phyloP scores from a whole-genome alignment of 495 filamentous ascomycete species.

The Penicillium lagena region DNA sequence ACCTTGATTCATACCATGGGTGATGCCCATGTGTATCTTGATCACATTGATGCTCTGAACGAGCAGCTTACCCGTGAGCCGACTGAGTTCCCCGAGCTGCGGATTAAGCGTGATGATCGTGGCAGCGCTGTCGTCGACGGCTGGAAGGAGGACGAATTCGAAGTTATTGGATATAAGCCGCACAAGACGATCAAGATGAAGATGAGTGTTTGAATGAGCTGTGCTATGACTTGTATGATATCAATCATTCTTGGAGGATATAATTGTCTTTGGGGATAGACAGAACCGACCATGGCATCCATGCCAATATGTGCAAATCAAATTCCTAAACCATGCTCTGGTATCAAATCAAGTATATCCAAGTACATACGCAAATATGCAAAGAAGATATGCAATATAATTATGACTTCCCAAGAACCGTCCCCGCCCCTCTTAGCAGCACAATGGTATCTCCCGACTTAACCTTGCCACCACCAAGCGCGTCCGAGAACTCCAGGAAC shows the following conservation, averaged over 20 bases:
- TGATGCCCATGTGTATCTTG: slow-evolving; percentile 89
- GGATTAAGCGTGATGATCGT: slow-evolving; percentile 57
- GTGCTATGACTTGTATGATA: slow-evolving; percentile 13
- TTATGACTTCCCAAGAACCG: slow-evolving; percentile 38
- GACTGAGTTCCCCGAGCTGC: slow-evolving; percentile 70
- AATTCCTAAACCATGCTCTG: background rate
- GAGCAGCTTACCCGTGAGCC: slow-evolving; percentile 76
- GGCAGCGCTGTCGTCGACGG: slow-evolving; percentile 62
- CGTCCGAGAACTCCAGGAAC: slow-evolving; percentile 79
- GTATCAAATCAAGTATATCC: background rate
- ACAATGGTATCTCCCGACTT: slow-evolving; percentile 84
- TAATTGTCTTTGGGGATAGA: no score
- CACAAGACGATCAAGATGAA: slow-evolving; percentile 93
- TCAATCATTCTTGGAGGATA: slow-evolving; percentile 1
- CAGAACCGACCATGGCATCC: no score
- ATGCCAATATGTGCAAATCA: background rate
- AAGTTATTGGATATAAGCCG: slow-evolving; percentile 81
- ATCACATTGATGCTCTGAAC: slow-evolving; percentile 83
- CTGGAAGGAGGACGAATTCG: slow-evolving; percentile 84
- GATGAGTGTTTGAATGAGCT: slow-evolving; percentile 71
- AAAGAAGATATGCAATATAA: background rate
- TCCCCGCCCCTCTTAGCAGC: slow-evolving; percentile 74
- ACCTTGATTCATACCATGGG: slow-evolving; percentile 91
- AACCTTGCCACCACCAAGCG: slow-evolving; percentile 56
- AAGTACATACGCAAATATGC: background rate